A percentile compares a stretch with the other conserved stretches of the same genome.
phyloP scores from a whole-genome alignment of 2,329 filamentous ascomycete species.

The Coniochaeta sp. region DNA sequence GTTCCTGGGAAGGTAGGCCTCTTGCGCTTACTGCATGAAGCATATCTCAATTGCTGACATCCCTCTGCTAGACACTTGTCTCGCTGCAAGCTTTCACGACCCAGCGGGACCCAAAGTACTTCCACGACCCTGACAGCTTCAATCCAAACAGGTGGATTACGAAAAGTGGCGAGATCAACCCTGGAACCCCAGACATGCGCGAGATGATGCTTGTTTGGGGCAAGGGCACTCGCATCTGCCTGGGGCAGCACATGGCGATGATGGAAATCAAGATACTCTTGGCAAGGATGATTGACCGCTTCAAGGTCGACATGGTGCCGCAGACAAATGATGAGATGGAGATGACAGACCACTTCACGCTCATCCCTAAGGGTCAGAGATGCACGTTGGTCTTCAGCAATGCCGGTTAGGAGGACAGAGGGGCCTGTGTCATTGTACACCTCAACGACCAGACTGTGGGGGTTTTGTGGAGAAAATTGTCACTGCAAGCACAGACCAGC shows the following conservation, averaged over 20 bases:
- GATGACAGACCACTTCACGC: slow-evolving; percentile 10
- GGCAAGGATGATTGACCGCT: slow-evolving; percentile 5
- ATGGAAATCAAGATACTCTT: slow-evolving; percentile 11
- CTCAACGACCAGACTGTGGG: background rate
- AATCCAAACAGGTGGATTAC: slow-evolving; percentile 9
- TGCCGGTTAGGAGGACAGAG: background rate
- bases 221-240: slow-evolving; percentile 6
- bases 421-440: background rate
- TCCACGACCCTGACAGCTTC: slow-evolving; percentile 10
- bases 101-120: slow-evolving; percentile 8
- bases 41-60: background rate
- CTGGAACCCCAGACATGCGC: slow-evolving; percentile 5
- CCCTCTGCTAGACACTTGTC: slow-evolving; percentile 4
- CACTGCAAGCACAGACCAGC: background rate
- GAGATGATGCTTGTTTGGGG: slow-evolving; percentile 10
- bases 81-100: slow-evolving; percentile 8
- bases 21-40: background rate
- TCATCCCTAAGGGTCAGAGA: slow-evolving; percentile 5
- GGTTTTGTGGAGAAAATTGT: background rate
- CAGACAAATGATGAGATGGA: slow-evolving; percentile 8
- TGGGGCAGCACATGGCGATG: slow-evolving; percentile 8
- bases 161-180: background rate
- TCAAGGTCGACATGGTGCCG: slow-evolving; percentile 4
- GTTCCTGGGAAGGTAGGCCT: slow-evolving; percentile 1
- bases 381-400: slow-evolving; percentile 10